A percentile compares a stretch with the other conserved stretches of the same genome.
These are phyloP conservation scores for Coffea eugenioides DNA, from an alignment of 257 asterid genomes.

Conservation along the genomic window DNA sequence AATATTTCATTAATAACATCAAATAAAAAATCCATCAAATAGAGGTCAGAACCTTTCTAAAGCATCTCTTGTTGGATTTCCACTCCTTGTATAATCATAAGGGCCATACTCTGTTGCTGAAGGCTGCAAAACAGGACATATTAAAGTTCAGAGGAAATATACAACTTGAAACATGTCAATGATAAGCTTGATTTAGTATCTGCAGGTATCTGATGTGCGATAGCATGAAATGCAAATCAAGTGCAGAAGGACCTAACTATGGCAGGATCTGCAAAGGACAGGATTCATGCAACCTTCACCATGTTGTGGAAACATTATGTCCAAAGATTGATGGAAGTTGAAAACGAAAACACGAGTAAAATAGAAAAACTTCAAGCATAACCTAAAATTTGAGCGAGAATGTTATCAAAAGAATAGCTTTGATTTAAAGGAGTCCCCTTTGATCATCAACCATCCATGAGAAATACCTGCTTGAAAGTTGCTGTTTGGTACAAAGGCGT, in stretches of 20 bases:
- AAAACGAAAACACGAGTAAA: neutral
- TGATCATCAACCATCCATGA: neutral
- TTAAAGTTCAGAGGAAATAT: neutral
- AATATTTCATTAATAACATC: slow-evolving; percentile 8
- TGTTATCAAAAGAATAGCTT: too few relatives aligned
- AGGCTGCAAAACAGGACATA: slow-evolving; percentile 52
- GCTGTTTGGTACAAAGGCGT: slow-evolving; percentile 98
- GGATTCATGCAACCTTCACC: neutral
- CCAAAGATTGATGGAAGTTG: neutral
- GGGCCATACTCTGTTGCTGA: slow-evolving; percentile 75
- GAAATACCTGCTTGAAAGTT: slow-evolving; percentile 90
- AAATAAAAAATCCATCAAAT: slow-evolving; percentile 11
- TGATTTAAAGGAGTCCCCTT: neutral
- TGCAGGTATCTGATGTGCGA: neutral
- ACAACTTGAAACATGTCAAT: neutral
- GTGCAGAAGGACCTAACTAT: neutral
- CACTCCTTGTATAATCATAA: slow-evolving; percentile 96
- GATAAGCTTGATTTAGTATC: neutral
- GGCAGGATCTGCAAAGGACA: neutral
- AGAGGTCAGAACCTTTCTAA: slow-evolving; percentile 64
- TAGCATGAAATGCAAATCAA: neutral
- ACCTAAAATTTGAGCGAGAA: neutral
- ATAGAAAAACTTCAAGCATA: neutral
- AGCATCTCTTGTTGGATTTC: slow-evolving; percentile 92
- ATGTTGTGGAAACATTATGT: neutral